These are phyloP conservation scores for Eleusine coracana DNA, from an alignment of 176 grass and related monocot genomes.

Conservation along the genomic window DNA sequence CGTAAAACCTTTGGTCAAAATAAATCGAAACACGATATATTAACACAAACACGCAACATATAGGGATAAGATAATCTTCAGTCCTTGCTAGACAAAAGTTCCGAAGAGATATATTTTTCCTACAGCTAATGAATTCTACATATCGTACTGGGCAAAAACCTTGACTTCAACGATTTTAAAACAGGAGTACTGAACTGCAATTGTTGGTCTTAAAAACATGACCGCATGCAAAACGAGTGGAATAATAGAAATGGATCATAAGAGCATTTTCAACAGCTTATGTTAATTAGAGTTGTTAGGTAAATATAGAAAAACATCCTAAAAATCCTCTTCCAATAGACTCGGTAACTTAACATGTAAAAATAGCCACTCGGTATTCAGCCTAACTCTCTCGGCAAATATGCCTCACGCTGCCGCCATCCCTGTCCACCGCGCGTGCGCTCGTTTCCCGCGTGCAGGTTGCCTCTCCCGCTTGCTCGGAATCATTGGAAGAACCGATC, in stretches of 20 bases:
- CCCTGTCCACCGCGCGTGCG: too few species aligned
- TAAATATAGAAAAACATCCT: too few species aligned
- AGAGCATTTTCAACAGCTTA: not conserved
- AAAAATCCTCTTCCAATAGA: too few species aligned
- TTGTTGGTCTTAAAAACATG: not conserved
- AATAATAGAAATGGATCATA: not conserved
- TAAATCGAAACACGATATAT: not conserved
- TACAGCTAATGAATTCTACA: not conserved
- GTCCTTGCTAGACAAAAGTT: constrained; percentile 14
- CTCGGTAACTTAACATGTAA: too few species aligned
- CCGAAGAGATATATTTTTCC: not conserved
- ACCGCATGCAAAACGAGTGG: not conserved
- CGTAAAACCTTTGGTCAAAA: constrained; percentile 10
- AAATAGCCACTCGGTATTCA: too few species aligned
- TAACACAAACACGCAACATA: not conserved
- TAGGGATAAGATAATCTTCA: not conserved
- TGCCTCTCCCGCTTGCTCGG: too few species aligned
- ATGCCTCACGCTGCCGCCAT: too few species aligned
- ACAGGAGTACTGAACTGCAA: constrained; percentile 2
- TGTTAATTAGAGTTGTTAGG: too few species aligned
- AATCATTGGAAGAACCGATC: too few species aligned
- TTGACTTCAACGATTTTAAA: constrained; percentile 1
- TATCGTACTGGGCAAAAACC: not conserved
- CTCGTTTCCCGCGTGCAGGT: too few species aligned
- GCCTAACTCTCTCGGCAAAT: too few species aligned